A percentile compares a stretch with the other conserved stretches of the same genome.
Conservation (phyloP, 148 eudicot genomes). For the Heliosperma pusillum region DNA sequence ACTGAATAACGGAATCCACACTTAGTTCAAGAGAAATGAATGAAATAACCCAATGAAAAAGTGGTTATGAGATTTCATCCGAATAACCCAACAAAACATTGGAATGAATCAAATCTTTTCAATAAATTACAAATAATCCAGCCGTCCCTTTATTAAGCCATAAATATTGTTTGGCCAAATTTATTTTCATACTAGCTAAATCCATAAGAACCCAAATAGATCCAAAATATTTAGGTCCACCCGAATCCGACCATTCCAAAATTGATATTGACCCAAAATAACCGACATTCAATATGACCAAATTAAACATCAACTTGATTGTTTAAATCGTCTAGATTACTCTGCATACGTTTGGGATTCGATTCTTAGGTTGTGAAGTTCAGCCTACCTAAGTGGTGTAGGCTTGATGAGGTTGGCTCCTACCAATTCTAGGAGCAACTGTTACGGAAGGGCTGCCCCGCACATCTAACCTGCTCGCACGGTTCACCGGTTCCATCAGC, state of each 20-base stretch:
- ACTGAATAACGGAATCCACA: too few species aligned
- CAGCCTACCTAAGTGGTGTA: not conserved
- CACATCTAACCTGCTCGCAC: constrained; percentile 19
- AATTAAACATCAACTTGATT: not conserved
- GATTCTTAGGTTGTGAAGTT: not conserved
- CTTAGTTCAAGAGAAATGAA: too few species aligned
- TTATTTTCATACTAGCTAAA: not conserved
- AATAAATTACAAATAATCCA: not conserved
- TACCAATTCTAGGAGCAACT: not conserved
- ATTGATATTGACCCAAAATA: not conserved
- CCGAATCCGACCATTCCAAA: not conserved
- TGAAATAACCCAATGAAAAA: too few species aligned
- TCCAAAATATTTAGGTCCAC: not conserved
- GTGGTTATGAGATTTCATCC: too few species aligned
- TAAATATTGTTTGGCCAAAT: not conserved
- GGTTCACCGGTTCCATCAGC: constrained; percentile 22
- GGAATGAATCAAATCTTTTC: not conserved
- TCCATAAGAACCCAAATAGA: not conserved
- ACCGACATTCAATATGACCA: not conserved
- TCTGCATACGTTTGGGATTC: not conserved
- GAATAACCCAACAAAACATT: too few species aligned
- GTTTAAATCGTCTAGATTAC: not conserved
- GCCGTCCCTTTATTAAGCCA: not conserved
- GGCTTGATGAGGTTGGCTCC: not conserved
- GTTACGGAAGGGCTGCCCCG: constrained; percentile 1